Percentiles rank a stretch among this genome's conserved stretches.
phyloP scores from a whole-genome alignment of 805 yeast species.

The Yarrowia bubula region DNA sequence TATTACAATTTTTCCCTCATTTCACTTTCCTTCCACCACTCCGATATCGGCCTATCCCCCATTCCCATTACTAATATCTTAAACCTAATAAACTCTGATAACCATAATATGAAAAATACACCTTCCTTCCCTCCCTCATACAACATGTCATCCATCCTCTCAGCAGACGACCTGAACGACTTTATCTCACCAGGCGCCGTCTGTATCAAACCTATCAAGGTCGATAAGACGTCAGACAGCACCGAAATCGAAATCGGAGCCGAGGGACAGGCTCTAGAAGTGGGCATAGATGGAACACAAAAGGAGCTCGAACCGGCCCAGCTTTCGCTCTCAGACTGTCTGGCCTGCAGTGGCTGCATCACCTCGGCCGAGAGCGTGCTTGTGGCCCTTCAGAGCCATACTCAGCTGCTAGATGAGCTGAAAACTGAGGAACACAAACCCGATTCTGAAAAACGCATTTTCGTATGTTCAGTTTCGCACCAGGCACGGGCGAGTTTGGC shows the following conservation, averaged over 20 bases:
- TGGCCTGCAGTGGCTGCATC: constrained; percentile 96
- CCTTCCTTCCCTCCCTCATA: not conserved
- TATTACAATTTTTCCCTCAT: no score
- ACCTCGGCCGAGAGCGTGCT: constrained; percentile 96
- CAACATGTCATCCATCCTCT: constrained; percentile 78
- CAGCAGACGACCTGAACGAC: constrained; percentile 90
- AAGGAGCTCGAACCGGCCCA: constrained; percentile 71
- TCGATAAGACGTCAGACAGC: constrained; percentile 37
- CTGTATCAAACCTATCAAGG: constrained; percentile 82
- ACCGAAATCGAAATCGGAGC: constrained; percentile 56
- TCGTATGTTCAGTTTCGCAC: constrained; percentile 79
- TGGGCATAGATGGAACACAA: constrained; percentile 49
- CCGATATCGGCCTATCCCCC: no score
- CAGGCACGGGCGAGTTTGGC: constrained; percentile 84
- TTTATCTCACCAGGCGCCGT: constrained; percentile 93
- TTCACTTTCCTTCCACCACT: no score
- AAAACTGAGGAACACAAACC: constrained; percentile 34
- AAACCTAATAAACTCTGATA: no score
- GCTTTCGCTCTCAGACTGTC: constrained; percentile 85
- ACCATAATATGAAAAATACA: not conserved
- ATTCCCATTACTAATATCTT: no score
- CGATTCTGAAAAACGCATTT: constrained; percentile 36
- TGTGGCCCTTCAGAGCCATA: constrained; percentile 86
- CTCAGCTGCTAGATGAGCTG: constrained; percentile 65
- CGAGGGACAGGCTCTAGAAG: constrained; percentile 65